Base-by-base conservation (phyloP, 306 rosid species). In the Vigna trinervia region DNA sequence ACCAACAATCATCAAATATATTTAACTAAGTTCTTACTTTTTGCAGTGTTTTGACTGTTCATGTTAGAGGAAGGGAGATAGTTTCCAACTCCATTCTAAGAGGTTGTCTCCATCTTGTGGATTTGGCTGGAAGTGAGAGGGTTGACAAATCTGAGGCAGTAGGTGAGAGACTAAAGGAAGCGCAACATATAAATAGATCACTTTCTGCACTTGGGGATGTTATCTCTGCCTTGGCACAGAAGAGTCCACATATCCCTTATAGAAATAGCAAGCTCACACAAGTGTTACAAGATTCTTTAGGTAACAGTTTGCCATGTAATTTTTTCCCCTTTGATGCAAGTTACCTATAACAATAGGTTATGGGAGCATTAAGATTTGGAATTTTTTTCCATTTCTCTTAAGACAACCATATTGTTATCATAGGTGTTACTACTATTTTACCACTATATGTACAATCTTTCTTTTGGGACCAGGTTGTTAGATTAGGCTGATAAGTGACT, bases 201-300 rank as follows among this genome's bases (percentile, higher is more conserved):
- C 99, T 96, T 73, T 96, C 99, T 85, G 99, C 99, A 39, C 97
- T 96, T 22, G 99, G 99, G 53, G 99, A 96, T 96, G 99, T 96
- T 64, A 89, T 96, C 54, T 87, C 92, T 77, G 98, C 99, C 81
- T 89, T 96, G 86, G 99, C 99, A 71, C 99, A 96, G 57, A 96
- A 96, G 86, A 92, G 94, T 61, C 50, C 89, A n/a, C 99, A 96
- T 72, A 86, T 96, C 71, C 99, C 99, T 64, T 96, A 96, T 69
- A 85, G 99, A 78, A 96, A 96, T 39, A 96, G 99, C 91, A 96
- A 96, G 78, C 99, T 96, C 54, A 96, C 99, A 61, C 99, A 96
- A 86, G 96, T 96, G 9, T 84, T 96, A 60, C 98, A 96, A 83
- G 99, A 96, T 86, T 96, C 99, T 61, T 83, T 95, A 86, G 99